These are phyloP conservation scores for Leccinum fibrillosum DNA, from an alignment of 768 basidiomycete species.

Conservation along the genomic window DNA sequence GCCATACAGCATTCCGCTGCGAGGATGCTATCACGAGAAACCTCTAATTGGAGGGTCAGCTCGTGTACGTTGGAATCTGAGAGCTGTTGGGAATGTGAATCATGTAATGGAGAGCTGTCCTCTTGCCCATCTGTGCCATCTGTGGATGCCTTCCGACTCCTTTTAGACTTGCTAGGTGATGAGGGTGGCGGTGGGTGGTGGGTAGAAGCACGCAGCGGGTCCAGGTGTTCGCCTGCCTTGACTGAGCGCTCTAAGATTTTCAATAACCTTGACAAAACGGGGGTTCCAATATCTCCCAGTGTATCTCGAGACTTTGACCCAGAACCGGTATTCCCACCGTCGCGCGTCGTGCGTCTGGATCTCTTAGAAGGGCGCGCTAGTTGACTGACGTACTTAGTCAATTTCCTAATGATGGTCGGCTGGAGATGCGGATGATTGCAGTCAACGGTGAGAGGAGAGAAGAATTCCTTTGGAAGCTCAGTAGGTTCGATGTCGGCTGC, in stretches of 20 bases:
- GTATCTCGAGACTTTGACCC: slow-evolving; percentile 51
- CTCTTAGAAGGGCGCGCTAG: slow-evolving; percentile 68
- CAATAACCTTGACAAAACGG: slow-evolving; percentile 59
- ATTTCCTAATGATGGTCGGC: slow-evolving; percentile 56
- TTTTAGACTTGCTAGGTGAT: slow-evolving; percentile 47
- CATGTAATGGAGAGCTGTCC: slow-evolving; percentile 1
- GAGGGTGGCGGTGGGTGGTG: slow-evolving; percentile 20
- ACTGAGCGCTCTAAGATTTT: slow-evolving; percentile 80
- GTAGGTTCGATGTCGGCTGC: slow-evolving; percentile 50
- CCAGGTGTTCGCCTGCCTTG: slow-evolving; percentile 68
- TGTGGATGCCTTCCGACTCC: slow-evolving; percentile 35
- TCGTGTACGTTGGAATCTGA: slow-evolving; percentile 50
- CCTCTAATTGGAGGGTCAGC: slow-evolving; percentile 50
- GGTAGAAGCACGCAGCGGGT: slow-evolving; percentile 54
- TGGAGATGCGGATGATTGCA: slow-evolving; percentile 59
- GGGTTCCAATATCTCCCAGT: slow-evolving; percentile 66
- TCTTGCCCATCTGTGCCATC: slow-evolving; percentile 6
- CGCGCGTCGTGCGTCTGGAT: slow-evolving; percentile 45
- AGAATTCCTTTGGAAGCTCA: slow-evolving; percentile 59
- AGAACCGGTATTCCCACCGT: slow-evolving; percentile 25
- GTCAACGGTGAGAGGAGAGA: slow-evolving; percentile 59
- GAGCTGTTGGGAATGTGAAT: slow-evolving; percentile 23
- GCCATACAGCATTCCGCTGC: slow-evolving; percentile 85
- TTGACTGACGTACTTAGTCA: slow-evolving; percentile 66
- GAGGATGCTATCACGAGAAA: slow-evolving; percentile 68